Conservation (phyloP, 2,329 filamentous ascomycete species). For the Diaporthe citrichinensis region DNA sequence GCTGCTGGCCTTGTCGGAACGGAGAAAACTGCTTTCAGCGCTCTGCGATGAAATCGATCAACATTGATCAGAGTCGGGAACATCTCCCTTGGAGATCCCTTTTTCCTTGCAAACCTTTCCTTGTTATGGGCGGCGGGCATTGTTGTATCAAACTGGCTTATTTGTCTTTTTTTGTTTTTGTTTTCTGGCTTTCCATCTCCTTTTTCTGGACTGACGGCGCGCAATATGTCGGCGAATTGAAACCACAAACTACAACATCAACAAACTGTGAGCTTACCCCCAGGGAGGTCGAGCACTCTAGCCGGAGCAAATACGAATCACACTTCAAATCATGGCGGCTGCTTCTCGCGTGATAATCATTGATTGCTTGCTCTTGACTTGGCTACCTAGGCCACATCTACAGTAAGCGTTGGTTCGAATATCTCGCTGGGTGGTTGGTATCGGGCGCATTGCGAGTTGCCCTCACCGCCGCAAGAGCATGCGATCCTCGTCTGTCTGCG, state of each 20-base stretch:
- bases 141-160: slow-evolving; percentile 33
- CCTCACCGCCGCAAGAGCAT: slow-evolving; percentile 26
- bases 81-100: neutral
- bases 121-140: slow-evolving; percentile 35
- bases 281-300: slow-evolving; percentile 28
- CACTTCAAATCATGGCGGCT: slow-evolving; percentile 6
- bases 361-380: neutral
- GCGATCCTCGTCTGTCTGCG: slow-evolving; percentile 25
- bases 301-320: slow-evolving; percentile 37
- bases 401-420: too few relatives aligned
- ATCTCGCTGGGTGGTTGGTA: neutral
- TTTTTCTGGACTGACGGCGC: slow-evolving; percentile 22
- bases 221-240: slow-evolving; percentile 36
- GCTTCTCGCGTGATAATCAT: neutral
- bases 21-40: slow-evolving; percentile 21
- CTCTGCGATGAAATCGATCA: slow-evolving; percentile 12
- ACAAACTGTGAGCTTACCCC: slow-evolving; percentile 35
- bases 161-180: slow-evolving; percentile 14
- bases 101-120: slow-evolving; percentile 36
- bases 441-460: slow-evolving; percentile 14
- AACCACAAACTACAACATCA: slow-evolving; percentile 2
- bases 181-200: slow-evolving; percentile 30
- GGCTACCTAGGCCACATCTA: too few relatives aligned
- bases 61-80: neutral
- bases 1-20: slow-evolving; percentile 9